Conservation (phyloP, 768 basidiomycete species). For the Nidularia pulvinata region DNA sequence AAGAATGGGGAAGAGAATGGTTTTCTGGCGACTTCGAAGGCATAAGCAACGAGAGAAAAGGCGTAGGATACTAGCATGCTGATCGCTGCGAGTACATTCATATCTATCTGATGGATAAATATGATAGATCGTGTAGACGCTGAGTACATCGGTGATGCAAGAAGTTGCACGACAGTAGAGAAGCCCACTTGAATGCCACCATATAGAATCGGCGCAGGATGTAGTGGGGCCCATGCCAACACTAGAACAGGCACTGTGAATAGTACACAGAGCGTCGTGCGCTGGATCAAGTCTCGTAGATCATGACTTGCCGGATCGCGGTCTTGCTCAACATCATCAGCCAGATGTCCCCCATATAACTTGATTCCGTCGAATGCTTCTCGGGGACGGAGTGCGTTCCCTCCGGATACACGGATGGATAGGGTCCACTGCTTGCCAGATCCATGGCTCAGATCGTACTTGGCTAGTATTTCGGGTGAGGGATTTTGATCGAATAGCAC, state of each 20-base stretch:
- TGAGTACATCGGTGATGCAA: constrained; percentile 32
- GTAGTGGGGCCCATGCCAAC: constrained; percentile 38
- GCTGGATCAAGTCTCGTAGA: constrained; percentile 21
- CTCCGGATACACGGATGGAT: constrained; percentile 4
- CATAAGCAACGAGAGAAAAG: constrained; percentile 37
- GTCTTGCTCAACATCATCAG: constrained; percentile 10
- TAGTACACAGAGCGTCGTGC: constrained; percentile 23
- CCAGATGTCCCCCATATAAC: constrained; percentile 11
- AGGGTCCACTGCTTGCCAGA: constrained; percentile 5
- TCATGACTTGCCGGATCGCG: constrained; percentile 22
- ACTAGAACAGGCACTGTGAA: constrained; percentile 39
- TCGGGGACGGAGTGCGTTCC: constrained; percentile 18
- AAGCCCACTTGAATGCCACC: constrained; percentile 32
- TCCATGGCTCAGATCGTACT: constrained; percentile 5
- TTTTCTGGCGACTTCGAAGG: constrained; percentile 20
- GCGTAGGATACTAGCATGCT: constrained; percentile 36
- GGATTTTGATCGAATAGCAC: constrained; percentile 4
- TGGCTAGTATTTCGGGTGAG: constrained; percentile 3
- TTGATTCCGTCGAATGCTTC: constrained; percentile 22
- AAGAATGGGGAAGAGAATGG: neutral
- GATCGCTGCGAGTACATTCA: constrained; percentile 32
- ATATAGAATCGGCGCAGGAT: constrained; percentile 24
- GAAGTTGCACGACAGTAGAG: constrained; percentile 33
- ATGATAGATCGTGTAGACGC: constrained; percentile 29
- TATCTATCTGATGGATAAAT: constrained; percentile 31